Evolutionary conservation across 176 grass and related monocot species (phyloP).

Genomic region (Ampelocalamus luodianensis): DNA sequence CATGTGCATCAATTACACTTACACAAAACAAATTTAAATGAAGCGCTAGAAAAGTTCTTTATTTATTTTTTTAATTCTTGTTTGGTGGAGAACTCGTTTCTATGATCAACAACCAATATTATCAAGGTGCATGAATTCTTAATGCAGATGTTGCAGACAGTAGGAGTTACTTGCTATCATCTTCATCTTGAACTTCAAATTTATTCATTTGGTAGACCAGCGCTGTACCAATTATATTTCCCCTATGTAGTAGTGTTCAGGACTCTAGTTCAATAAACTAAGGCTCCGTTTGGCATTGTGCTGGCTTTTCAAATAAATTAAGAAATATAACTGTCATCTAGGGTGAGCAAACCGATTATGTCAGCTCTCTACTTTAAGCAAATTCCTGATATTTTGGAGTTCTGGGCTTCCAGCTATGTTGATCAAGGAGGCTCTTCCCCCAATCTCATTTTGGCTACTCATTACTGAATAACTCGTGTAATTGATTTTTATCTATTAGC

Average conservation of each 20-base stretch:
- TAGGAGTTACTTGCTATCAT: slow-evolving; percentile 1
- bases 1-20: neutral
- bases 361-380: slow-evolving; percentile 10
- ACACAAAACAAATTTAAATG: slow-evolving; percentile 22
- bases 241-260: neutral
- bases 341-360: neutral
- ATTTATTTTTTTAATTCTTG: neutral
- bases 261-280: neutral
- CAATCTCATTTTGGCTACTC: neutral
- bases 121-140: slow-evolving; percentile 16
- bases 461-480: neutral
- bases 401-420: slow-evolving; percentile 25
- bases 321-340: slow-evolving; percentile 9
- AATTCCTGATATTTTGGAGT: slow-evolving; percentile 28
- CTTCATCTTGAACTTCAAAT: slow-evolving; percentile 15
- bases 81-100: slow-evolving; percentile 12
- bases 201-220: neutral
- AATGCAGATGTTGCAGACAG: neutral
- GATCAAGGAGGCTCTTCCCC: neutral
- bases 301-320: neutral
- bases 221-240: neutral
- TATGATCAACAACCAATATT: neutral
- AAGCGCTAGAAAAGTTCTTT: slow-evolving; percentile 16
- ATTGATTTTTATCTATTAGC: slow-evolving; percentile 25
- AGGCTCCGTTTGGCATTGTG: neutral